Evolutionary conservation across 345 rosid species (phyloP), one percentile per base, ranked within the genome.

Genomic region (Carallia brachiata): DNA sequence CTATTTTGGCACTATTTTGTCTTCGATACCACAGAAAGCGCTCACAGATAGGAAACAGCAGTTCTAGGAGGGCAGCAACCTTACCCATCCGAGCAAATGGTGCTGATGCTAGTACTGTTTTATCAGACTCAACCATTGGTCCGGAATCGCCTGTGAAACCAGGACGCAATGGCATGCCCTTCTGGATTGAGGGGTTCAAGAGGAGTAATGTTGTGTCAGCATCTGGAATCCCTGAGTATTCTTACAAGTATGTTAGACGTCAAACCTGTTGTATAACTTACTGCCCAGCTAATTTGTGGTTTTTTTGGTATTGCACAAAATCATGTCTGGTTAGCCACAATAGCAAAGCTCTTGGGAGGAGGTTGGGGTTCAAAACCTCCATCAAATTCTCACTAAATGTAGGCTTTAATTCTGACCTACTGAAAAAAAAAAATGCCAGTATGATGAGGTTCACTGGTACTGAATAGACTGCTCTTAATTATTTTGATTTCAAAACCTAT

Each of bases 141-240:
- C 99, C 91, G 0, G 99, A 90, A 56, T 92, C 99, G 2, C 99
- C 98, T 5, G 90, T 85, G 48, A 90, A 88, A 75, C 78, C 91
- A 39, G 89, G 89, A 15, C 75, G 75, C 37, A 84, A 75, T 73
- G 91, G 89, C 71, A 77, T 83, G 85, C 80, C 90, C 75, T 4
- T 81, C 70, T 92, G 98, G 97, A 84, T 90, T 70, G 96, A 92
- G 15, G 92, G 93, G 12, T 86, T 90, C 72, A 88, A 65, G 85
- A 88, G 69, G 83, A 88, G 78, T 62, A 81, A 70, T 66, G 78
- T 77, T 17, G 83, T 89, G 62, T 81, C 97, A 54, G 77, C 86
- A 23, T 96, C 99, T 74, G 99, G 99, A 75, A 90, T 96, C 79
- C 96, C 91, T 0, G 98, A 88, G 78, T 92, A 92, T 77, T 85